phyloP scores from a whole-genome alignment of 2,329 filamentous ascomycete genomes.

The Polychaeton citri region DNA sequence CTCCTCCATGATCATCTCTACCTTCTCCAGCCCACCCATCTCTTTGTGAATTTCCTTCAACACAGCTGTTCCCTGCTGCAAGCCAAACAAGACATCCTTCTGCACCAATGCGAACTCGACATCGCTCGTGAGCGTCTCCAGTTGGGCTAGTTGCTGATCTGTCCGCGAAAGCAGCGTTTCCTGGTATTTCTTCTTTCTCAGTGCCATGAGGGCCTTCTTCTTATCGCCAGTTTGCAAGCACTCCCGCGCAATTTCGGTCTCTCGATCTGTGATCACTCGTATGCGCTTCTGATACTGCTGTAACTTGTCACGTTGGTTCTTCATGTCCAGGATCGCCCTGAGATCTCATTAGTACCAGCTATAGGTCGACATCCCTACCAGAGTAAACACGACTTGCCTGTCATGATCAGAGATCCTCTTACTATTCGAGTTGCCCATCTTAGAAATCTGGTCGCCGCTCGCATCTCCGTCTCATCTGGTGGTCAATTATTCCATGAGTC shows the following conservation, averaged over 20 bases:
- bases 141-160: conserved; percentile 82
- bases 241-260: conserved; percentile 73
- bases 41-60: conserved; percentile 84
- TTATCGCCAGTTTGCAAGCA: conserved; percentile 74
- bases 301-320: conserved; percentile 91
- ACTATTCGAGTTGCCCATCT: conserved; percentile 55
- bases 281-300: conserved; percentile 93
- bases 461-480: too few relatives aligned
- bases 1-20: conserved; percentile 92
- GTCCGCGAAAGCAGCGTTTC: conserved; percentile 79
- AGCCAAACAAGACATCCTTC: conserved; percentile 85
- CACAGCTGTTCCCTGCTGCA: conserved; percentile 84
- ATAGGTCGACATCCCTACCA: too few relatives aligned
- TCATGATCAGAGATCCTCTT: conserved; percentile 68
- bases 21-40: conserved; percentile 87
- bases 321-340: conserved; percentile 94
- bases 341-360: too few relatives aligned
- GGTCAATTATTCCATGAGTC: too few relatives aligned
- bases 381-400: conserved; percentile 53
- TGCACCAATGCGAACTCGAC: conserved; percentile 96
- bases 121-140: conserved; percentile 74
- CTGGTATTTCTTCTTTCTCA: conserved; percentile 94
- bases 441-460: too few relatives aligned
- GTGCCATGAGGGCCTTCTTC: conserved; percentile 66
- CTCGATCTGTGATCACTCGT: conserved; percentile 68